Evolutionary conservation across 805 yeast genomes (phyloP).

Genomic region (Candida tibetensis): DNA sequence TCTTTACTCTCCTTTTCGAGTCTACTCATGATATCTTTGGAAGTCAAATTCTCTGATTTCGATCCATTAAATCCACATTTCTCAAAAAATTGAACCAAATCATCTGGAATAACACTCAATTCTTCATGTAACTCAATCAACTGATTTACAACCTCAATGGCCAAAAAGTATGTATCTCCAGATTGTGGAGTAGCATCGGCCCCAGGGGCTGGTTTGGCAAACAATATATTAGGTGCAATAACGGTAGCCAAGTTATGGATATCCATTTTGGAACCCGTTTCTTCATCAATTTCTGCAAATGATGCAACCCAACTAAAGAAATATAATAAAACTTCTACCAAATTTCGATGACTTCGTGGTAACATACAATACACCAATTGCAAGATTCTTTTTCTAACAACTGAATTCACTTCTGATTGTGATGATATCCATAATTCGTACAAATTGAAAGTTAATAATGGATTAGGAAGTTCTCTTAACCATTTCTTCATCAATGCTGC

Average conservation of each 20-base stretch:
- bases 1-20: constrained; percentile 34
- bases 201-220: constrained; percentile 45
- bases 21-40: constrained; percentile 37
- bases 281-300: constrained; percentile 89
- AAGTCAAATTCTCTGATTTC: constrained; percentile 16
- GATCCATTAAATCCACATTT: constrained; percentile 36
- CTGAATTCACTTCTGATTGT: constrained; percentile 48
- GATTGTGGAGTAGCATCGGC: constrained; percentile 22
- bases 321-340: constrained; percentile 78
- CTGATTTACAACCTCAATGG: constrained; percentile 85
- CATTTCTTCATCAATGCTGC: constrained; percentile 92
- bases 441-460: constrained; percentile 72
- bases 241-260: constrained; percentile 94
- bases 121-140: constrained; percentile 80
- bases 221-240: constrained; percentile 85
- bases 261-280: constrained; percentile 89
- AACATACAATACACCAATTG: constrained; percentile 71
- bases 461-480: constrained; percentile 89
- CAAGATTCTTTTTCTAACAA: constrained; percentile 50
- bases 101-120: constrained; percentile 72
- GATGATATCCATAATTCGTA: constrained; percentile 78
- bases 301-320: constrained; percentile 96
- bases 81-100: constrained; percentile 49
- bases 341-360: constrained; percentile 78
- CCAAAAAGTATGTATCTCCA: constrained; percentile 78